These are phyloP conservation scores for Tagetes patula DNA, from an alignment of 129 eudicot genomes.

Conservation along the genomic window DNA sequence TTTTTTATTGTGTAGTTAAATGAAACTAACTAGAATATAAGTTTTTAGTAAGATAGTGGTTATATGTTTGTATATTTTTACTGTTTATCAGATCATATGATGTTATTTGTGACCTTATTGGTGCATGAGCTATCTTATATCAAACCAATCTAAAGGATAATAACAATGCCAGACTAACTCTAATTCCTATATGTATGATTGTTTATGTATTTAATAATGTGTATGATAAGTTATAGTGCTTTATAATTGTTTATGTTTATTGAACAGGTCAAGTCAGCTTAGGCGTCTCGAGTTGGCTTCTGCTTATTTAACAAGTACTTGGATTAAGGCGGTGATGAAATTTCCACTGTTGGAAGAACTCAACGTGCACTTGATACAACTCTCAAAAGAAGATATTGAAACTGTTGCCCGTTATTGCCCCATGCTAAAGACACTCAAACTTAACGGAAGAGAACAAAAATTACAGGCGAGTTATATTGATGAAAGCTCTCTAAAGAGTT, in stretches of 20 bases:
- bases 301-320: background rate
- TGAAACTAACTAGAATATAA: too few species aligned
- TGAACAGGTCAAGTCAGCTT: constrained; percentile 8
- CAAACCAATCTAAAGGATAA: too few species aligned
- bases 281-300: background rate
- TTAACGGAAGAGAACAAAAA: background rate
- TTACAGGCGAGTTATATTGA: background rate
- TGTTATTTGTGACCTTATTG: too few species aligned
- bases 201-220: too few species aligned
- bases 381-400: background rate
- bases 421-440: background rate
- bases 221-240: background rate
- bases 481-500: background rate
- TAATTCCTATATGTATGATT: background rate
- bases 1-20: too few species aligned
- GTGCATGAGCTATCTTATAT: too few species aligned
- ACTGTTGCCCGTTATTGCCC: constrained; percentile 1
- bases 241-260: background rate
- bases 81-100: too few species aligned
- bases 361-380: background rate
- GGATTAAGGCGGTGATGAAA: background rate
- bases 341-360: background rate
- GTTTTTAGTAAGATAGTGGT: too few species aligned
- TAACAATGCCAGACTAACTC: too few species aligned
- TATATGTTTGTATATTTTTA: too few species aligned